Evolutionary conservation across 352 stramenopile species (phyloP).

Genomic region (Globisporangium sylvaticum): DNA sequence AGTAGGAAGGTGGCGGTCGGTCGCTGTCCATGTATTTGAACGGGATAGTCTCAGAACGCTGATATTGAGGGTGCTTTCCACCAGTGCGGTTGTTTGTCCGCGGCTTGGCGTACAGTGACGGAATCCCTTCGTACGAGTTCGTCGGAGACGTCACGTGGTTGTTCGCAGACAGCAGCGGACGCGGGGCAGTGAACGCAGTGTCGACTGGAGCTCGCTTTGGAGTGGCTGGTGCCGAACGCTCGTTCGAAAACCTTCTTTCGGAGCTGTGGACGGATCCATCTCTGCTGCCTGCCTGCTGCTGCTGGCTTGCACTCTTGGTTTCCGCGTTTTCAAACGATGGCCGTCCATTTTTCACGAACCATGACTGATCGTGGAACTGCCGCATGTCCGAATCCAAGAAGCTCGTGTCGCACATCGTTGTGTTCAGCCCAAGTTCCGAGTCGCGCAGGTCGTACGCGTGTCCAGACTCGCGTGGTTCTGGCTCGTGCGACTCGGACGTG

Average conservation of each 20-base stretch:
- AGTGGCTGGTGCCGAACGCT: not conserved
- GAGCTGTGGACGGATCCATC: not conserved
- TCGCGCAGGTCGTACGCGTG: slow-evolving; percentile 32
- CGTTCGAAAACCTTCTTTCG: not conserved
- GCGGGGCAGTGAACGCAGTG: not conserved
- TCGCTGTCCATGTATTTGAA: slow-evolving; percentile 2
- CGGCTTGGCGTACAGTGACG: slow-evolving; percentile 16
- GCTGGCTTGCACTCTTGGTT: not conserved
- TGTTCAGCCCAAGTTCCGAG: slow-evolving; percentile 44
- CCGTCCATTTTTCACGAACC: slow-evolving; percentile 27
- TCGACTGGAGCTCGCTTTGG: not conserved
- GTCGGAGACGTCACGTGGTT: slow-evolving; percentile 16
- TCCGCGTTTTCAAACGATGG: not conserved
- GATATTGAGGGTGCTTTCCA: not conserved
- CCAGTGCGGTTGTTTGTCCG: not conserved
- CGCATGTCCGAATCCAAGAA: slow-evolving; percentile 70
- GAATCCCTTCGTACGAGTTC: slow-evolving; percentile 17
- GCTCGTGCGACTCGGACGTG: slow-evolving; percentile 1
- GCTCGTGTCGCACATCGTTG: slow-evolving; percentile 49
- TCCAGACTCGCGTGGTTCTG: not conserved
- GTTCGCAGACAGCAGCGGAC: not conserved
- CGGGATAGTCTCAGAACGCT: slow-evolving; percentile 13
- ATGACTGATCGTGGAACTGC: slow-evolving; percentile 61
- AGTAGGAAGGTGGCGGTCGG: slow-evolving; percentile 8
- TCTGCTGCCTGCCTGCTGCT: not conserved